Conservation (phyloP, 1,284 basidiomycete species). For the Anthracocystis panici-leucophaei region DNA sequence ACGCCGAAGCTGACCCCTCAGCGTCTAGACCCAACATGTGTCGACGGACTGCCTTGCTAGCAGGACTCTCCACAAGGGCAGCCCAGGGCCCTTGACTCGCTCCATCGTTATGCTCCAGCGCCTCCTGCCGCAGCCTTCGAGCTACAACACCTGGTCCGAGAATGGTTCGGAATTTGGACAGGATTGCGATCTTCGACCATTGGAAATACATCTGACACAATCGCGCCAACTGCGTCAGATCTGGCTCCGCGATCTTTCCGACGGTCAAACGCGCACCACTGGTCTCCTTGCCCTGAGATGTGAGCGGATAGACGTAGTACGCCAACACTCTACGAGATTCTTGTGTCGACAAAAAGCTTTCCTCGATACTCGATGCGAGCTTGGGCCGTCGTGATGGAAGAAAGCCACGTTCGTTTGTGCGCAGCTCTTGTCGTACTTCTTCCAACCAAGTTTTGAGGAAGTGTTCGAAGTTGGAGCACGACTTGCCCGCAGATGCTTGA, state of each 20-base stretch:
- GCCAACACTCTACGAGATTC: constrained; percentile 36
- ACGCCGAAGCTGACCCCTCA: not conserved
- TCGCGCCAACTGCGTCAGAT: constrained; percentile 19
- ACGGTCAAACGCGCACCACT: not conserved
- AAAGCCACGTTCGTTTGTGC: constrained; percentile 40
- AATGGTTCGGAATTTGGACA: constrained; percentile 33
- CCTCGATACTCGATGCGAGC: constrained; percentile 39
- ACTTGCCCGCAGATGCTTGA: not conserved
- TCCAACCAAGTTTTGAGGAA: constrained; percentile 49
- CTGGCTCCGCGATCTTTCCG: constrained; percentile 7
- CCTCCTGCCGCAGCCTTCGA: constrained; percentile 31
- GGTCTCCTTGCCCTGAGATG: constrained; percentile 11
- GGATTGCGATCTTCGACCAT: constrained; percentile 28
- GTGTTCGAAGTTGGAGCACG: constrained; percentile 12
- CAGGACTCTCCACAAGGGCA: constrained; percentile 38
- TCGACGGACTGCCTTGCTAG: constrained; percentile 24
- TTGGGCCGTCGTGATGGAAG: constrained; percentile 35
- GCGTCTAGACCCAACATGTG: constrained; percentile 9
- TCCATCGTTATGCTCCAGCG: constrained; percentile 19
- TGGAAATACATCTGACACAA: constrained; percentile 28
- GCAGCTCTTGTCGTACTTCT: constrained; percentile 48
- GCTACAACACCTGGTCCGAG: constrained; percentile 30
- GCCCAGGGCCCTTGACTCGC: constrained; percentile 33
- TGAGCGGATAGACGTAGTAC: constrained; percentile 47
- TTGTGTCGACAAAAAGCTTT: constrained; percentile 27